Evolutionary conservation across 495 filamentous ascomycete species (phyloP), one percentile per base, ranked within the genome.

Genomic region (Penicillium crystallinum): DNA sequence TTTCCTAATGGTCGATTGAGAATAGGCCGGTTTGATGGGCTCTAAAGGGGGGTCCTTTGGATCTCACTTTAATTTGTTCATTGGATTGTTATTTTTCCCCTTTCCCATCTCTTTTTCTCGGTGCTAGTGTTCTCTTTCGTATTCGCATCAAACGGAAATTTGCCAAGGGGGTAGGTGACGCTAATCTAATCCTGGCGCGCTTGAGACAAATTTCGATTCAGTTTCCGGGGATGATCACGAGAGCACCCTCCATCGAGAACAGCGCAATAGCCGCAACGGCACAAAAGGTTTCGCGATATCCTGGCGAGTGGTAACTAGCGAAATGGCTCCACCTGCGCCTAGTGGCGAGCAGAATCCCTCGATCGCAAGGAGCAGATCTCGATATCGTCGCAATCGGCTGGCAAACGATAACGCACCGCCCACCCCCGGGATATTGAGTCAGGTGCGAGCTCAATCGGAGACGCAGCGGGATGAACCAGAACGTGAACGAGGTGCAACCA

Each of bases 291-390:
- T 72, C 70, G 4, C 65, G 67, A 30, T 72, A 73, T 47, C 67
- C 62, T 63, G 30, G 68, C 68, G 17, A 30, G 35, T 17, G 25
- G 25, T 27, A 17, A 30, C 46, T 12, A 35, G 36, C 33, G 40
- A 52, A 12, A 44, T 52, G 49, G 23, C 39, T 22, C 1, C 49
- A 17, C n/a, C 22, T 15, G 36, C 21, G 23, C 9, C n/a, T 25
- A 48, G 34, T 9, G n/a, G n/a, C 7, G 21, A 64, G 15, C 39
- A 42, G 30, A 66, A 59, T 49, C 59, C 70, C 31, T 69, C 71
- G 27, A 72, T 81, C 52, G 67, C 74, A 52, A 75, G 76, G 43
- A 82, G 79, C 62, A 81, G 81, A 75, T 81, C 80, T 58, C 75
- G 81, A 41, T 84, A 84, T 56, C 74, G 79, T 17, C 76, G 77